These are phyloP conservation scores for Leccinum variicolor DNA, from an alignment of 768 basidiomycete species.

Conservation along the genomic window DNA sequence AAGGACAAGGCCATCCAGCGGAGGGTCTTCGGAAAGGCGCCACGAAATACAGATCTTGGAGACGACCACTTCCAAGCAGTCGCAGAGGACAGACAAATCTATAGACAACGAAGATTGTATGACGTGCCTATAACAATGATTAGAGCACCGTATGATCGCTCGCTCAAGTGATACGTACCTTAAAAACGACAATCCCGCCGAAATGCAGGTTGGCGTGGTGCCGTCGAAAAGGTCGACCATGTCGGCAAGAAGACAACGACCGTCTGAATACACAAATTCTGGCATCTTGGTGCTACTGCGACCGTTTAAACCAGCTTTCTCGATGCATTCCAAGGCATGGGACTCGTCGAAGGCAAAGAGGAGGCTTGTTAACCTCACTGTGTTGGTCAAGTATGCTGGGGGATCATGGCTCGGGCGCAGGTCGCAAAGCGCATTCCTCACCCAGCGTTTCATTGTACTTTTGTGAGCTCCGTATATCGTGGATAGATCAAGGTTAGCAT, in stretches of 20 bases:
- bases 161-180: constrained; percentile 24
- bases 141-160: constrained; percentile 24
- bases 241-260: constrained; percentile 31
- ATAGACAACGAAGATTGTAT: constrained; percentile 35
- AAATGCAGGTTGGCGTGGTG: constrained; percentile 22
- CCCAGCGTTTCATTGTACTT: constrained; percentile 45
- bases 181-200: constrained; percentile 38
- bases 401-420: background rate
- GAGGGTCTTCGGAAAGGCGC: constrained; percentile 14
- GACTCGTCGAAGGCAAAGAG: constrained; percentile 37
- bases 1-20: constrained; percentile 46
- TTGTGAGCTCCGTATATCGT: constrained; percentile 38
- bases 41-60: constrained; percentile 37
- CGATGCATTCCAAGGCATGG: constrained; percentile 34
- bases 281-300: background rate
- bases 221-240: constrained; percentile 30
- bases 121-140: constrained; percentile 38
- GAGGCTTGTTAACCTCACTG: constrained; percentile 37
- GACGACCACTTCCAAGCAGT: constrained; percentile 48
- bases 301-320: constrained; percentile 28
- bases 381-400: constrained; percentile 35
- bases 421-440: constrained; percentile 43
- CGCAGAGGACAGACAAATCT: constrained; percentile 48
- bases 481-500: constrained; percentile 31
- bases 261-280: constrained; percentile 14